Evolutionary conservation across 164 flowering plant species (phyloP), one percentile per base, ranked within the genome.

Genomic region (Cinnamomum chago): DNA sequence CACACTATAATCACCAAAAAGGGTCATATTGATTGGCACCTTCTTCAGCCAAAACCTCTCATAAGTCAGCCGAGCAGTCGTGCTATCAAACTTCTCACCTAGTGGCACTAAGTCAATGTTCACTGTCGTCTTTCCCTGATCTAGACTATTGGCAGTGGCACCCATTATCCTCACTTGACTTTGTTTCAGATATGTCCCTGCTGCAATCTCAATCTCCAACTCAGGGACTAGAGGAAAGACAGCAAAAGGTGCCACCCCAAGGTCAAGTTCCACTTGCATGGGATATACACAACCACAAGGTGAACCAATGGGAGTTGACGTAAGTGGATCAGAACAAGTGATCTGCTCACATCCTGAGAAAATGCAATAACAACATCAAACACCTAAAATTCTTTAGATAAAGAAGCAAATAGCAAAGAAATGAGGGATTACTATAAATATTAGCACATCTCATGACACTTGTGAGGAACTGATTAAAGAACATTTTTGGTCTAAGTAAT

Each of bases 241-340:
- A 50, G 89, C 81, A 86, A 80, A 89, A 2, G 88, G 86, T 71
- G 97, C 90, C 52, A 93, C 86, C 67, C 86, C 87, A 13, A 94
- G 85, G 35, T 87, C 83, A 81, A 96, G 94, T 77, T 83, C 86
- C 80, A 96, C 88, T 92, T 86, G 90, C 90, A 96, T 92, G 51
- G 99, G 98, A 58, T 88, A 78, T 15, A 96, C 98, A 83, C 99
- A 96, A 55, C 91, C 93, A 80, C 99, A 96, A 58, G 98, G 96
- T 71, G 99, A 90, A 73, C 94, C 95, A 81, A 86, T 83, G 58
- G 98, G 97, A 78, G 92, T 82, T 47, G 94, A 72, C 65, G 97
- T 89, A 35, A 88, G 85, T 30, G 98, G 98, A 71, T 92, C 97
- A 67, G 73, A 67, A 75, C 99, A 96, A 58, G 76, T 74, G 62